phyloP scores from a whole-genome alignment of 139 green algal genomes.

The Volvox africanus region DNA sequence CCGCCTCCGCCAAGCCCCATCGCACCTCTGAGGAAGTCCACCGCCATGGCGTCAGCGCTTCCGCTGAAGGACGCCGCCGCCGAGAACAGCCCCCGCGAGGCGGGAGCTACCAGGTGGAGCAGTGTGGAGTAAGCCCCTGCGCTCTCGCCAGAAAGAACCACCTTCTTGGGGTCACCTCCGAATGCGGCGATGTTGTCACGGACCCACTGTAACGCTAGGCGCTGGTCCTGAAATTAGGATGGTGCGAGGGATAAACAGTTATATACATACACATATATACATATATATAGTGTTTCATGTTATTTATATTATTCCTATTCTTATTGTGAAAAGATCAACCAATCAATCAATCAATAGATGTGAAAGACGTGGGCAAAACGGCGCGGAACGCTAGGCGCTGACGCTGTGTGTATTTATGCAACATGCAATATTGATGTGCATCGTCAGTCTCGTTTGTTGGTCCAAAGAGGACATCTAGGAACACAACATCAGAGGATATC shows the following conservation, averaged over 20 bases:
- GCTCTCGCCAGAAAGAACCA: conserved; percentile 10
- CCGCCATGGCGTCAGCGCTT: background rate
- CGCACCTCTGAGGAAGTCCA: background rate
- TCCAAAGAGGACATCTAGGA: too few relatives aligned
- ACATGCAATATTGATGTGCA: too few relatives aligned
- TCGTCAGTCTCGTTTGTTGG: too few relatives aligned
- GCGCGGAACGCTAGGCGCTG: background rate
- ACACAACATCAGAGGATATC: too few relatives aligned
- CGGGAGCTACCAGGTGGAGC: background rate
- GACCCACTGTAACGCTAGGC: conserved; percentile 9
- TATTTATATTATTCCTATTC: too few relatives aligned
- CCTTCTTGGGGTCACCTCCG: background rate
- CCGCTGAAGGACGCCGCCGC: background rate
- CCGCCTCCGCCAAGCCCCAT: too few relatives aligned
- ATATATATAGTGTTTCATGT: too few relatives aligned
- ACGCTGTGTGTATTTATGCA: too few relatives aligned
- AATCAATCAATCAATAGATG: background rate
- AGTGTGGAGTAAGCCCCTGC: background rate
- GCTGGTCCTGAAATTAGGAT: background rate
- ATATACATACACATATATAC: too few relatives aligned
- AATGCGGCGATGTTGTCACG: conserved; percentile 18
- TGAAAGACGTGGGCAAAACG: background rate
- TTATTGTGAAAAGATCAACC: too few relatives aligned
- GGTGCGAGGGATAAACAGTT: background rate
- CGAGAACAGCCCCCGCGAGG: background rate